Evolutionary conservation across 2,329 filamentous ascomycete genomes (phyloP), one percentile per base, ranked within the genome.

Genomic region (Botryosphaeria dothidea): DNA sequence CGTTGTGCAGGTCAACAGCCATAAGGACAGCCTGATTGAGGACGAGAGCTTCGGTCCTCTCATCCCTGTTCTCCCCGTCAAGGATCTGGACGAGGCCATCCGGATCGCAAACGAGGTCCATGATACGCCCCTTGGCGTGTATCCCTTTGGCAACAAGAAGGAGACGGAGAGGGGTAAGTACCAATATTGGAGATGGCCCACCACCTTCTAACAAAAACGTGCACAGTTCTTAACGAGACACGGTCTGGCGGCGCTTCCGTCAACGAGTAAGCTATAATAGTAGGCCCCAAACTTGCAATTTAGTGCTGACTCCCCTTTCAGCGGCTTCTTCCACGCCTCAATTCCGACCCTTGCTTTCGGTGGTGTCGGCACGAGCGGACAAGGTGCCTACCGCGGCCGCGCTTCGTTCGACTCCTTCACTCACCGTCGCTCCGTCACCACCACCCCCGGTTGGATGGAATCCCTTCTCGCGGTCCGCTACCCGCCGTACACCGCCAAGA

Each of bases 41-140:
- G 87, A 96, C 68, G 95, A 99, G 81, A 92, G 89, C 48, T 99
- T 99, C 75, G 95, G 94, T 6, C 95, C 95, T n/a, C 84, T 97
- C 66, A 92, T 96, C 70, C 89, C 92, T 68, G 88, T 98, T 68
- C 81, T 96, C 62, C 85, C 92, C 0, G 90, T 92, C 64, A 86
- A 92, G 68, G 85, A 87, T 70, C 83, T 97, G n/a, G 91, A 96
- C 69, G 87, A 96, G 72, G 94, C 93, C 57, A 93, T 98, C 75
- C 84, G 84, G 43, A 87, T 93, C 68, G 92, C 92, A 67, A 94
- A 96, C 77, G 81, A 86, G 63, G 86, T 97, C 56, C 89, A 96
- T 77, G 85, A 88, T 60, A 97, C 93, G 0, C 93, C 95, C 0
- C 83, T 99, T 45, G 88, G 90, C 9, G 82, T 97, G 49, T 96